A percentile compares a stretch with the other conserved stretches of the same genome.
Conservation (phyloP, 2,329 filamentous ascomycete species). For the Sclerotinia nivalis region DNA sequence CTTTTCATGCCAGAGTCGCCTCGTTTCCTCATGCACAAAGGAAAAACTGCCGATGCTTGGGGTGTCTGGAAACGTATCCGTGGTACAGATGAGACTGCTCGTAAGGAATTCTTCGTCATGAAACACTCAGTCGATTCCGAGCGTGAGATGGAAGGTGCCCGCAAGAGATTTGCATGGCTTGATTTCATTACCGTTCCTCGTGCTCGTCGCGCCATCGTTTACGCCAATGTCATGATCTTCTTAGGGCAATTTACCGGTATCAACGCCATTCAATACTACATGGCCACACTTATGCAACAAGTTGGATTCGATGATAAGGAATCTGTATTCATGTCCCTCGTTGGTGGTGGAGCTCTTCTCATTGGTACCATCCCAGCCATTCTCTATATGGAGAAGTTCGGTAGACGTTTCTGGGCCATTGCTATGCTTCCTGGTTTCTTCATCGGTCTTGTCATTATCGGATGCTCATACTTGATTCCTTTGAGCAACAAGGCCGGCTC, state of each 20-base stretch:
- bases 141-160: constrained; percentile 50
- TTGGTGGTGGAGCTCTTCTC: constrained; percentile 67
- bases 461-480: constrained; percentile 60
- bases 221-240: constrained; percentile 70
- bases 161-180: constrained; percentile 64
- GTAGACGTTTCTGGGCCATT: constrained; percentile 73
- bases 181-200: constrained; percentile 72
- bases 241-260: constrained; percentile 71
- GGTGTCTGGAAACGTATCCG: constrained; percentile 73
- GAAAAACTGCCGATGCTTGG: constrained; percentile 58
- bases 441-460: constrained; percentile 66
- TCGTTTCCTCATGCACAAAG: constrained; percentile 70
- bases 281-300: constrained; percentile 65
- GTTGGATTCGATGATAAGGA: constrained; percentile 65
- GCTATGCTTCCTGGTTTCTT: constrained; percentile 73
- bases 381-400: constrained; percentile 70
- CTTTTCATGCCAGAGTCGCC: constrained; percentile 71
- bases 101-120: constrained; percentile 73
- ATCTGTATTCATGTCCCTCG: constrained; percentile 72
- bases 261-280: constrained; percentile 72
- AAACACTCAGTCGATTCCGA: constrained; percentile 55
- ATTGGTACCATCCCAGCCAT: constrained; percentile 68
- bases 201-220: constrained; percentile 64
- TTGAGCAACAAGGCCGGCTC: constrained; percentile 50
- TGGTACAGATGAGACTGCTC: constrained; percentile 57